Conservation (phyloP, 1,139 yeast species). For the Hemisphaericaspora xylanilytica region DNA sequence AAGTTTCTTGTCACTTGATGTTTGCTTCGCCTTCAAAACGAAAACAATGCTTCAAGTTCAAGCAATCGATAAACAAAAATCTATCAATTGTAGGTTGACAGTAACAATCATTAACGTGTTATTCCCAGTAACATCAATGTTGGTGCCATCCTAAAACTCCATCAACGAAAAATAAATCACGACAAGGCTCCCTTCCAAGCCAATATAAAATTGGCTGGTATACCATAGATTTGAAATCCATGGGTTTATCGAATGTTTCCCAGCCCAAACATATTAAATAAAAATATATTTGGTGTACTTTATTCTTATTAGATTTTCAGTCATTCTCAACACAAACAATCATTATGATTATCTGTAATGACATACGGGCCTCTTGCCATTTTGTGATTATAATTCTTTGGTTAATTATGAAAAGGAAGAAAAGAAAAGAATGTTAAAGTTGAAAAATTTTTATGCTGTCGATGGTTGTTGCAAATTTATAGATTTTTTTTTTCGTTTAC, state of each 20-base stretch:
- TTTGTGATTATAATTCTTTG: constrained; percentile 12
- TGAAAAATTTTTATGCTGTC: constrained; percentile 9
- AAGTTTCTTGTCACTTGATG: too few relatives aligned
- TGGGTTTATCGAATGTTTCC: constrained; percentile 16
- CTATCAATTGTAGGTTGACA: too few relatives aligned
- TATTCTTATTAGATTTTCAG: constrained; percentile 8
- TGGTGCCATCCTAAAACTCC: too few relatives aligned
- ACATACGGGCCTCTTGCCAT: constrained; percentile 23
- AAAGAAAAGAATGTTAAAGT: constrained; percentile 2
- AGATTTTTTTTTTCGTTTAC: not conserved
- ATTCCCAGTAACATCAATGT: too few relatives aligned
- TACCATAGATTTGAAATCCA: constrained; percentile 12
- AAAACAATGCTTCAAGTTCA: too few relatives aligned
- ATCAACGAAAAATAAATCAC: constrained; percentile 16
- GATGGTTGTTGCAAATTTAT: constrained; percentile 25
- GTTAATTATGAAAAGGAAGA: constrained; percentile 3
- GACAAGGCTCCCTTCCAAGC: constrained; percentile 44
- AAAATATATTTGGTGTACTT: constrained; percentile 11
- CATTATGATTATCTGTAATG: constrained; percentile 4
- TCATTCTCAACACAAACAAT: constrained; percentile 2
- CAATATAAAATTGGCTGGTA: constrained; percentile 14
- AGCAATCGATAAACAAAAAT: too few relatives aligned
- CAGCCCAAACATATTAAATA: constrained; percentile 12
- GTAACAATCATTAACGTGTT: too few relatives aligned
- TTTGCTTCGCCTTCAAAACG: too few relatives aligned